Evolutionary conservation across 352 stramenopile species (phyloP).

Genomic region (Phytopythium cucurbitacearum): DNA sequence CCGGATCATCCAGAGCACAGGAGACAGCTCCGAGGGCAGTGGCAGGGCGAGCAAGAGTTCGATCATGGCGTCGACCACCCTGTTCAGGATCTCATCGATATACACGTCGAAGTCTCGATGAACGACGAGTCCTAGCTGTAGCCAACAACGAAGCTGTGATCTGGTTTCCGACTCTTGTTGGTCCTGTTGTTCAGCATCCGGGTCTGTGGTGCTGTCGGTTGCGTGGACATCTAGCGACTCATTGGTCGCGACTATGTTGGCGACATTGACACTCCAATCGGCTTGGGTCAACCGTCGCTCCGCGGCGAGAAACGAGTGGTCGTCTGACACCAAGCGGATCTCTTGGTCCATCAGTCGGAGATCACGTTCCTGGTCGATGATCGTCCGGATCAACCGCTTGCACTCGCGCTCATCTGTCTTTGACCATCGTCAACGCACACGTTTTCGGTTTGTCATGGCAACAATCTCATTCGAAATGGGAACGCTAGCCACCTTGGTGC

Average conservation of each 20-base stretch:
- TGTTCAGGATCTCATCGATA: conserved; percentile 29
- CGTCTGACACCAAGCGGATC: conserved; percentile 19
- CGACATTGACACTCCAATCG: conserved; percentile 45
- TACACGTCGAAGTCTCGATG: conserved; percentile 48
- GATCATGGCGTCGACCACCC: conserved; percentile 33
- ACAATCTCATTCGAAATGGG: background rate
- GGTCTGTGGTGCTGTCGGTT: background rate
- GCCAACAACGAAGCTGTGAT: background rate
- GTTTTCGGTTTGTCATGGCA: background rate
- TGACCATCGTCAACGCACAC: background rate
- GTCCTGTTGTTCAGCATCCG: background rate
- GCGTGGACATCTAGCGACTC: background rate
- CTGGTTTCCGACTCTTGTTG: background rate
- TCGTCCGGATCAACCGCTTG: conserved; percentile 42
- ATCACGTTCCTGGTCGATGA: conserved; percentile 26
- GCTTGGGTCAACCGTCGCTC: conserved; percentile 26
- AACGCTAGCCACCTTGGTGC: conserved; percentile 24
- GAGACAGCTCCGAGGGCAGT: conserved; percentile 20
- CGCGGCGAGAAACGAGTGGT: conserved; percentile 35
- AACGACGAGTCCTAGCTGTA: conserved; percentile 8
- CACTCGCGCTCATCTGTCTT: conserved; percentile 35
- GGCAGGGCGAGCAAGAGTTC: conserved; percentile 28
- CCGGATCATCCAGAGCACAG: conserved; percentile 41
- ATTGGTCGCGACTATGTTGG: background rate
- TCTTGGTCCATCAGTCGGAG: conserved; percentile 37